These are phyloP conservation scores for Phoma sp. DNA, from an alignment of 2,329 filamentous ascomycete genomes.

Conservation along the genomic window DNA sequence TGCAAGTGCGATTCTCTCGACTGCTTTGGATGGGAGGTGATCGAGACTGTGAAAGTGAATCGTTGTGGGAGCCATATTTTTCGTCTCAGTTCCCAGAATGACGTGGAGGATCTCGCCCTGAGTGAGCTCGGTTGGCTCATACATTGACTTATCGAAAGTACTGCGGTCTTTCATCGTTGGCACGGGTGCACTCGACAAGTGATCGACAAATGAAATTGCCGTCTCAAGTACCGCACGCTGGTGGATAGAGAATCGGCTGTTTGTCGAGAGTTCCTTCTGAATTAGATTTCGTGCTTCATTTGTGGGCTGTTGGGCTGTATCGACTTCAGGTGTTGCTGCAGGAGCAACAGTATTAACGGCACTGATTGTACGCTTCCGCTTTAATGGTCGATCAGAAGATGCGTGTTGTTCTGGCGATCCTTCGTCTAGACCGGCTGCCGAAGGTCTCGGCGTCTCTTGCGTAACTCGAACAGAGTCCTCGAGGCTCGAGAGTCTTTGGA, in stretches of 20 bases:
- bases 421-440: not conserved
- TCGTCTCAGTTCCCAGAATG: slow-evolving; percentile 34
- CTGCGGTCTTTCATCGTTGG: slow-evolving; percentile 32
- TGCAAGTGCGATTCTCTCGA: slow-evolving; percentile 39
- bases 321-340: slow-evolving; percentile 25
- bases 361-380: slow-evolving; percentile 31
- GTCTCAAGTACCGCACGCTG: slow-evolving; percentile 42
- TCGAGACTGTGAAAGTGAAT: slow-evolving; percentile 37
- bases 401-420: slow-evolving; percentile 5
- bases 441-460: slow-evolving; percentile 13
- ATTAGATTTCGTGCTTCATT: slow-evolving; percentile 37
- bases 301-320: slow-evolving; percentile 28
- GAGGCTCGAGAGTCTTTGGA: slow-evolving; percentile 36
- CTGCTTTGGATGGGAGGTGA: slow-evolving; percentile 39
- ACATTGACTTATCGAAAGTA: slow-evolving; percentile 34
- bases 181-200: slow-evolving; percentile 33
- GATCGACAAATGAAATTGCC: slow-evolving; percentile 41
- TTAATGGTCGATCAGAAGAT: slow-evolving; percentile 26
- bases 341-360: slow-evolving; percentile 15
- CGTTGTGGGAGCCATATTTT: slow-evolving; percentile 16
- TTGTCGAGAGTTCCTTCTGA: slow-evolving; percentile 40
- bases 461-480: slow-evolving; percentile 34
- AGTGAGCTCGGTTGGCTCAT: slow-evolving; percentile 34
- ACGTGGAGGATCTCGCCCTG: slow-evolving; percentile 38
- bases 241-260: slow-evolving; percentile 33